These are phyloP conservation scores for Teunomyces funiuensis DNA, from an alignment of 805 yeast genomes.

Conservation along the genomic window DNA sequence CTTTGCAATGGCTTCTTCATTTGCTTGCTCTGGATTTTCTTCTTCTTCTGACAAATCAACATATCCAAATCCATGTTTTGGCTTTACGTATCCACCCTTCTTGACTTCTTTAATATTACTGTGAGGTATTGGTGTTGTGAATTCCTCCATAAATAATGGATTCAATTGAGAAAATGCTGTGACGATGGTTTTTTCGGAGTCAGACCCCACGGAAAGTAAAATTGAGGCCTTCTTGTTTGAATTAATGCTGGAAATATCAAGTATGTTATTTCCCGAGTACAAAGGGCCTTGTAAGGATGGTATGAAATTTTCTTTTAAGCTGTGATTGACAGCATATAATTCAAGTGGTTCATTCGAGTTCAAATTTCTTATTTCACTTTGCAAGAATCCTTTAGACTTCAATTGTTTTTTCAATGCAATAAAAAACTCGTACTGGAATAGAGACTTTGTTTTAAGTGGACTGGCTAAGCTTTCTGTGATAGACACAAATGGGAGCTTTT, in stretches of 20 bases:
- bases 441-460: constrained; percentile 13
- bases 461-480: constrained; percentile 12
- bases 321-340: constrained; percentile 13
- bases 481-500: constrained; percentile 10
- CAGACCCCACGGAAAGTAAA: constrained; percentile 14
- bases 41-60: constrained; percentile 16
- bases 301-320: constrained; percentile 7
- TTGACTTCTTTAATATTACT: not conserved
- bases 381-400: constrained; percentile 7
- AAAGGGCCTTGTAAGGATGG: constrained; percentile 30
- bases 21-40: constrained; percentile 5
- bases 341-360: constrained; percentile 7
- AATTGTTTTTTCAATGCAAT: constrained; percentile 14
- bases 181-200: not conserved
- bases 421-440: constrained; percentile 19
- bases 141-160: constrained; percentile 26
- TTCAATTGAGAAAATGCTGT: constrained; percentile 20
- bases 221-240: constrained; percentile 15
- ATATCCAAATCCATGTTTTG: constrained; percentile 31
- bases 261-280: not conserved
- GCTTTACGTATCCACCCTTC: constrained; percentile 14
- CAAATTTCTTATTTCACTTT: constrained; percentile 13
- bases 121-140: not conserved
- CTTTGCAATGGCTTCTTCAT: not conserved
- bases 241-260: constrained; percentile 16